Conservation (phyloP, 495 filamentous ascomycete species). For the Penicillium waksmanii region DNA sequence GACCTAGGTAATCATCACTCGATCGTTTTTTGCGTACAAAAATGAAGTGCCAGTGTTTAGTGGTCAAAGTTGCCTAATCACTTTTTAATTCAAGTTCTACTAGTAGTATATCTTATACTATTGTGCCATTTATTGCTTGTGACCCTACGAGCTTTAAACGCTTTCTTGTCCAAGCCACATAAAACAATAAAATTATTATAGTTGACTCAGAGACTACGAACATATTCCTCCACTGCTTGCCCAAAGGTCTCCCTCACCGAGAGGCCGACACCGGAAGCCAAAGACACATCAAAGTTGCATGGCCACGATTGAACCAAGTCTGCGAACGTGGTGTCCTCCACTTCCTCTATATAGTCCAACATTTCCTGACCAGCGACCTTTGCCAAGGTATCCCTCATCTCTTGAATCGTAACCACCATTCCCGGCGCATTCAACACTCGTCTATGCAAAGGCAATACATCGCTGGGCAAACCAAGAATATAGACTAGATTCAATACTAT, state of each 20-base stretch:
- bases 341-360: neutral
- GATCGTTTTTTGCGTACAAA: too few species aligned
- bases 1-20: too few species aligned
- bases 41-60: too few species aligned
- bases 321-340: neutral
- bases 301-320: neutral
- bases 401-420: neutral
- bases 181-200: too few species aligned
- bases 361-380: neutral
- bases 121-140: too few species aligned
- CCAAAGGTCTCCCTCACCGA: neutral
- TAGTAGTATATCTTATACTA: too few species aligned
- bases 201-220: neutral
- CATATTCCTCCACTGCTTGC: neutral
- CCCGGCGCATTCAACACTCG: neutral
- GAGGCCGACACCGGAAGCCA: neutral
- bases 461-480: neutral
- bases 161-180: too few species aligned
- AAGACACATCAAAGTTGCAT: neutral
- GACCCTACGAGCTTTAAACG: too few species aligned
- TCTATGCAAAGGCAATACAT: neutral
- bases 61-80: too few species aligned
- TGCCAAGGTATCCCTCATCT: neutral
- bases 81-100: too few species aligned
- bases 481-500: neutral